phyloP scores from a whole-genome alignment of 495 filamentous ascomycete species.

The Cenococcum geophilum region DNA sequence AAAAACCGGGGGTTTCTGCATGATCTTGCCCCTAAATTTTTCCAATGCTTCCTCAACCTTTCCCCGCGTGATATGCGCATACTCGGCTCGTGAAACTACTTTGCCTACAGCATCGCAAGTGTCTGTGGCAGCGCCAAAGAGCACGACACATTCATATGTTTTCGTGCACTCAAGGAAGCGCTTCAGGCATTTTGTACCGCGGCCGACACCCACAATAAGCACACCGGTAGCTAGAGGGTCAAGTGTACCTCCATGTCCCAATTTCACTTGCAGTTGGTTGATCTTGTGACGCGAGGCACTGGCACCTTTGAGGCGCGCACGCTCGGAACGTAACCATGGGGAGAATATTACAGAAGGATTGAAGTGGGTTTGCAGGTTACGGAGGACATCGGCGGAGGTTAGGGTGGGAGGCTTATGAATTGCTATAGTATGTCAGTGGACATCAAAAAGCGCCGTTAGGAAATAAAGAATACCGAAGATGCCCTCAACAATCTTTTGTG shows the following conservation, averaged over 20 bases:
- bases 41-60: slow-evolving; percentile 69
- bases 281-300: slow-evolving; percentile 48
- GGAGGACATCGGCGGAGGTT: slow-evolving; percentile 81
- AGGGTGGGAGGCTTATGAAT: slow-evolving; percentile 86
- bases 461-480: slow-evolving; percentile 22
- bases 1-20: slow-evolving; percentile 87
- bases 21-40: slow-evolving; percentile 75
- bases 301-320: slow-evolving; percentile 46
- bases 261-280: slow-evolving; percentile 66
- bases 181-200: slow-evolving; percentile 75
- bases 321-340: slow-evolving; percentile 63
- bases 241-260: slow-evolving; percentile 93
- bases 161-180: slow-evolving; percentile 83
- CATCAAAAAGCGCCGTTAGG: neutral
- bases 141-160: slow-evolving; percentile 77
- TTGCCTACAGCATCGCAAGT: slow-evolving; percentile 84
- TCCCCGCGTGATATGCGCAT: slow-evolving; percentile 71
- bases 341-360: slow-evolving; percentile 70
- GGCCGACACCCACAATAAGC: slow-evolving; percentile 77
- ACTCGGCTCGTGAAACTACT: slow-evolving; percentile 63
- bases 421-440: slow-evolving; percentile 46
- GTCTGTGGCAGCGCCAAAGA: slow-evolving; percentile 91
- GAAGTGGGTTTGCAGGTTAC: slow-evolving; percentile 74
- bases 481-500: slow-evolving; percentile 23
- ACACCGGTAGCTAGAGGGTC: slow-evolving; percentile 93